Evolutionary conservation across 2,329 filamentous ascomycete species (phyloP).

Genomic region (Ophiostoma ulmi): DNA sequence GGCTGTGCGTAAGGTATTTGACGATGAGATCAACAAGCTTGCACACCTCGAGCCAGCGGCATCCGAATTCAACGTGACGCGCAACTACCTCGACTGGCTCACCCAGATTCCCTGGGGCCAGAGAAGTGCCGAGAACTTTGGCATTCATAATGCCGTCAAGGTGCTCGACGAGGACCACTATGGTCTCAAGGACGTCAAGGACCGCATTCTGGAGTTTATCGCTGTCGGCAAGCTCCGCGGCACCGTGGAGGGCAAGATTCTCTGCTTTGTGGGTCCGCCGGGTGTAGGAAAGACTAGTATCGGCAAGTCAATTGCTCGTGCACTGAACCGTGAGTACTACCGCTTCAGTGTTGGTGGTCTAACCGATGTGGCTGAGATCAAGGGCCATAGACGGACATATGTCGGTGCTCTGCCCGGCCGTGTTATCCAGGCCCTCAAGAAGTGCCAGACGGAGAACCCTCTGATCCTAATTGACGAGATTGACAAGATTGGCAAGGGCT

Average conservation of each 20-base stretch:
- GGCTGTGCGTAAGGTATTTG: conserved; percentile 92
- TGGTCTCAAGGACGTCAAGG: conserved; percentile 95
- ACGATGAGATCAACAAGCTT: conserved; percentile 96
- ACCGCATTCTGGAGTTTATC: conserved; percentile 96
- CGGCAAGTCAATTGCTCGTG: conserved; percentile 93
- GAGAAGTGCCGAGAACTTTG: conserved; percentile 93
- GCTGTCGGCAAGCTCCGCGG: conserved; percentile 95
- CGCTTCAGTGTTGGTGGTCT: conserved; percentile 95
- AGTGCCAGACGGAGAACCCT: conserved; percentile 97
- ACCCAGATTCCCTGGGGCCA: conserved; percentile 98
- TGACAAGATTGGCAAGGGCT: conserved; percentile 94
- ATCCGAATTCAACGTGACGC: conserved; percentile 96
- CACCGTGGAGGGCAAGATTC: conserved; percentile 95
- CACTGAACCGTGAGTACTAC: conserved; percentile 94
- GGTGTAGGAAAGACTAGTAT: conserved; percentile 99
- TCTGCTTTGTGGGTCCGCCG: conserved; percentile 94
- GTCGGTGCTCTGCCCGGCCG: conserved; percentile 92
- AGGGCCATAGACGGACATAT: conserved; percentile 93
- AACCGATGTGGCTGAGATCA: conserved; percentile 97
- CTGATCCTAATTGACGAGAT: conserved; percentile 95
- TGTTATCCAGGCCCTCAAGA: conserved; percentile 97
- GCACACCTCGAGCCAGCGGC: conserved; percentile 91
- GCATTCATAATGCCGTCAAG: conserved; percentile 80
- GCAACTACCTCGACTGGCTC: conserved; percentile 98
- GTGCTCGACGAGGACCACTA: conserved; percentile 97